Percentiles rank a stretch among this genome's conserved stretches.
phyloP scores from a whole-genome alignment of 345 rosid genomes.

The Streptanthus diversifolius region DNA sequence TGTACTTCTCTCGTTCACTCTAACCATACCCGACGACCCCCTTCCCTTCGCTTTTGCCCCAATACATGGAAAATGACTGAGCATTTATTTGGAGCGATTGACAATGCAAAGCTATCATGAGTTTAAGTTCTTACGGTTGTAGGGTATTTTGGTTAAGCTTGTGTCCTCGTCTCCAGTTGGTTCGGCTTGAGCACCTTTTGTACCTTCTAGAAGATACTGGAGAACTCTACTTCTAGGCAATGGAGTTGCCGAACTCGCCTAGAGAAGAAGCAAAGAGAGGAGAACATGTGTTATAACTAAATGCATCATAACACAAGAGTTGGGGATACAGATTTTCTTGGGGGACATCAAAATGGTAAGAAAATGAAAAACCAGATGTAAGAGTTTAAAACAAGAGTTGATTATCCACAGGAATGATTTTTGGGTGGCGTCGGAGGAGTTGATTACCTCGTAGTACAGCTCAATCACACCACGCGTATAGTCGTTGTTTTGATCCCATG shows the following conservation, averaged over 20 bases:
- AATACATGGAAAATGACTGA: background rate
- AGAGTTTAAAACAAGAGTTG: background rate
- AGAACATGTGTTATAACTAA: background rate
- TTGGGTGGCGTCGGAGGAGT: background rate
- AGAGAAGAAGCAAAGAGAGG: constrained; percentile 11
- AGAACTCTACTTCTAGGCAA: constrained; percentile 55
- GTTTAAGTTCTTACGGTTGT: constrained; percentile 17
- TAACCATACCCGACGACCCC: constrained; percentile 55
- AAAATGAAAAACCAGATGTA: background rate
- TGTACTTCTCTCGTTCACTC: constrained; percentile 62
- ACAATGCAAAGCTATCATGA: background rate
- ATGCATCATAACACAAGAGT: constrained; percentile 7
- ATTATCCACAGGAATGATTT: background rate
- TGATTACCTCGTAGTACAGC: constrained; percentile 77
- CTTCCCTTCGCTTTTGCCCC: constrained; percentile 33
- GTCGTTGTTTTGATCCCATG: constrained; percentile 67
- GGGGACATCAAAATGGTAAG: background rate
- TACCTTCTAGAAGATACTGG: constrained; percentile 70
- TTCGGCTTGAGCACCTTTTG: constrained; percentile 65
- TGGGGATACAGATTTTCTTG: background rate
- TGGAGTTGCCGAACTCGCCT: constrained; percentile 59
- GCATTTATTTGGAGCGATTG: background rate
- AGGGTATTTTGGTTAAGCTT: constrained; percentile 9
- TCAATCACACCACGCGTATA: constrained; percentile 73
- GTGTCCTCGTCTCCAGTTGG: constrained; percentile 44